A percentile compares a stretch with the other conserved stretches of the same genome.
These are phyloP conservation scores for Colletotrichum chrysophilum DNA, from an alignment of 2,329 filamentous ascomycete genomes.

Conservation along the genomic window DNA sequence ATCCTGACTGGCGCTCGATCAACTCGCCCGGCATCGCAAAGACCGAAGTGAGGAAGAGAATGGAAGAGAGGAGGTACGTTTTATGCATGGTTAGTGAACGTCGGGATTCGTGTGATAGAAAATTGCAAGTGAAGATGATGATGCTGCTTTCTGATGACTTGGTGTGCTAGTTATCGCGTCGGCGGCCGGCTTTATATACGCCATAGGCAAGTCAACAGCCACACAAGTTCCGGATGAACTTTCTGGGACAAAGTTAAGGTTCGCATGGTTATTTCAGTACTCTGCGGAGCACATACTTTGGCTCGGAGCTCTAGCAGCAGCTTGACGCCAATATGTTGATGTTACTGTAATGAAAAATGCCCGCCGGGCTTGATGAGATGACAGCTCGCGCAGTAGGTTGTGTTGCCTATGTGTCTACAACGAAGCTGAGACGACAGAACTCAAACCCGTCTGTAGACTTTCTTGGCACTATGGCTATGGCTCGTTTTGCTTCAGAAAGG, in stretches of 20 bases:
- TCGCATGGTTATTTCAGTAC: accelerated
- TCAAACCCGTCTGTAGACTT: neutral
- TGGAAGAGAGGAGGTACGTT: neutral
- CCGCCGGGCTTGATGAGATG: neutral
- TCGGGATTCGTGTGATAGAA: neutral
- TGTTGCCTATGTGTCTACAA: neutral
- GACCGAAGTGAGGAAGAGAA: neutral
- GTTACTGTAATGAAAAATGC: neutral
- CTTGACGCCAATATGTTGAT: neutral
- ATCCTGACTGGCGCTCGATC: neutral
- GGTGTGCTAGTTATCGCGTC: neutral
- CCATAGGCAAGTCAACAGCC: neutral
- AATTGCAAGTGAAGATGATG: neutral
- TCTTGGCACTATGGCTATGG: neutral
- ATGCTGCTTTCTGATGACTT: neutral
- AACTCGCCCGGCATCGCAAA: neutral
- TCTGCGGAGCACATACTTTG: neutral
- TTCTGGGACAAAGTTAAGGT: neutral
- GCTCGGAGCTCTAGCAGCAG: neutral
- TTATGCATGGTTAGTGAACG: neutral
- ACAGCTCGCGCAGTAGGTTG: neutral
- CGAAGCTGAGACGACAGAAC: neutral
- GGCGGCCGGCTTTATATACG: neutral
- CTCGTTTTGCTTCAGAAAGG: neutral
- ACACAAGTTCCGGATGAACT: neutral